These are phyloP conservation scores for Fomitiporia mediterranea DNA, from an alignment of 1,284 basidiomycete genomes.

Conservation along the genomic window DNA sequence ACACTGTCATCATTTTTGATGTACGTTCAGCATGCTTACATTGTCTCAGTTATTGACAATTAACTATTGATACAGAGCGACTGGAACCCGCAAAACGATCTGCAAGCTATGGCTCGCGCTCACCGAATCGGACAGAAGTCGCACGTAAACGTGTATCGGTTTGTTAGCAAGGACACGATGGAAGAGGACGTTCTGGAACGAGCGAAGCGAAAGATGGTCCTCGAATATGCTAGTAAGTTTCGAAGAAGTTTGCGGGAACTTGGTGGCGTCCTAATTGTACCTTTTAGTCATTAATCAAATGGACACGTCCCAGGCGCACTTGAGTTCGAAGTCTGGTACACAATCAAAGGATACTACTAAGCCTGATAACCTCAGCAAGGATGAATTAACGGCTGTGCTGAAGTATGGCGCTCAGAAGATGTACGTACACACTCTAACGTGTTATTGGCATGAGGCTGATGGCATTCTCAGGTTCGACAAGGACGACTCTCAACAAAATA, in stretches of 20 bases:
- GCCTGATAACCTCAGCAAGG: conserved; percentile 91
- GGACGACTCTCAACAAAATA: conserved; percentile 87
- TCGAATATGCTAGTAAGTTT: conserved; percentile 95
- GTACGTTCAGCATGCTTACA: too few relatives aligned
- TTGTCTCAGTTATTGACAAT: too few relatives aligned
- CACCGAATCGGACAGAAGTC: conserved; percentile 97
- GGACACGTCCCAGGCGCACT: conserved; percentile 97
- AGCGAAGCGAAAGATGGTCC: conserved; percentile 99
- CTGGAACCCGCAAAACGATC: conserved; percentile 97
- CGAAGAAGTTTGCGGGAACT: neutral
- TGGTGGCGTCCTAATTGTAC: neutral
- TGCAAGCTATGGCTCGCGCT: conserved; percentile 98
- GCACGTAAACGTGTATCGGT: conserved; percentile 96
- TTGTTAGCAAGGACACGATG: conserved; percentile 98
- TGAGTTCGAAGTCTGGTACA: conserved; percentile 69
- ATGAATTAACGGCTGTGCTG: conserved; percentile 96
- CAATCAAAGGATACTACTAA: conserved; percentile 68
- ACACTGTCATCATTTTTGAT: conserved; percentile 99
- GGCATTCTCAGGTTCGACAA: conserved; percentile 79
- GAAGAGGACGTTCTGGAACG: conserved; percentile 98
- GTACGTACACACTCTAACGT: conserved; percentile 40
- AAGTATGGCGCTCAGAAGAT: conserved; percentile 99
- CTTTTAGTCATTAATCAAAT: conserved; percentile 95
- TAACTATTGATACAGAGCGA: conserved; percentile 53
- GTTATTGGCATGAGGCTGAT: conserved; percentile 19